Conservation (phyloP, 2,329 filamentous ascomycete species). For the Talaromyces sp. region DNA sequence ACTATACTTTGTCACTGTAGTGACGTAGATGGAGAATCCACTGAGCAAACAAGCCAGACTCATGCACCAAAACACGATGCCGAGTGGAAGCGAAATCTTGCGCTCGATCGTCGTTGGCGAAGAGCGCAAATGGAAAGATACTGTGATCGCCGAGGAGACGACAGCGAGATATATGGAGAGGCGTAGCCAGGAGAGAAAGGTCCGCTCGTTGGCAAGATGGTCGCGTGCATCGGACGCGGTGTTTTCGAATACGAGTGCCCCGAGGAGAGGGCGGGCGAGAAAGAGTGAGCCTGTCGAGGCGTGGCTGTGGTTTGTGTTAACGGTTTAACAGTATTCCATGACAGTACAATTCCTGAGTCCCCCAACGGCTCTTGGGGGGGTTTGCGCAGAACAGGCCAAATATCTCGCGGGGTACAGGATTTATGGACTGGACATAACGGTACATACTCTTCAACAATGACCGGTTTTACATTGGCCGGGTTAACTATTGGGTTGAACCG, state of each 20-base stretch:
- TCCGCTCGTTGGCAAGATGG: constrained; percentile 62
- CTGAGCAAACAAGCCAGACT: constrained; percentile 69
- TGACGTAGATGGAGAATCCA: constrained; percentile 83
- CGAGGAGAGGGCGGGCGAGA: constrained; percentile 49
- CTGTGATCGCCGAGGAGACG: constrained; percentile 80
- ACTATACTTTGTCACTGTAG: constrained; percentile 75
- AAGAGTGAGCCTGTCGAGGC: constrained; percentile 40
- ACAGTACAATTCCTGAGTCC: background rate
- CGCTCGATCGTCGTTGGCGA: constrained; percentile 66
- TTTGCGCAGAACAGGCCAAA: background rate
- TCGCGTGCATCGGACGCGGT: constrained; percentile 60
- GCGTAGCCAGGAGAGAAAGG: constrained; percentile 85
- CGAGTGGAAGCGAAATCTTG: constrained; percentile 74
- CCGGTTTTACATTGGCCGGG: constrained; percentile 44
- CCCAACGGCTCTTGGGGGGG: background rate
- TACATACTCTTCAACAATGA: constrained; percentile 46
- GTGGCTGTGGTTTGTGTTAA: constrained; percentile 17
- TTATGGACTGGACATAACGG: background rate
- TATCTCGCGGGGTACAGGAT: background rate
- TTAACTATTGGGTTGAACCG: constrained; percentile 49
- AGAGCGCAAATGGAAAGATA: constrained; percentile 85
- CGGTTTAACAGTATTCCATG: background rate
- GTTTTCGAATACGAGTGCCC: constrained; percentile 62
- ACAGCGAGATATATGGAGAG: constrained; percentile 87
- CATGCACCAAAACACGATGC: constrained; percentile 81